Evolutionary conservation across 345 rosid species (phyloP).

Genomic region (Pugionium cornutum): DNA sequence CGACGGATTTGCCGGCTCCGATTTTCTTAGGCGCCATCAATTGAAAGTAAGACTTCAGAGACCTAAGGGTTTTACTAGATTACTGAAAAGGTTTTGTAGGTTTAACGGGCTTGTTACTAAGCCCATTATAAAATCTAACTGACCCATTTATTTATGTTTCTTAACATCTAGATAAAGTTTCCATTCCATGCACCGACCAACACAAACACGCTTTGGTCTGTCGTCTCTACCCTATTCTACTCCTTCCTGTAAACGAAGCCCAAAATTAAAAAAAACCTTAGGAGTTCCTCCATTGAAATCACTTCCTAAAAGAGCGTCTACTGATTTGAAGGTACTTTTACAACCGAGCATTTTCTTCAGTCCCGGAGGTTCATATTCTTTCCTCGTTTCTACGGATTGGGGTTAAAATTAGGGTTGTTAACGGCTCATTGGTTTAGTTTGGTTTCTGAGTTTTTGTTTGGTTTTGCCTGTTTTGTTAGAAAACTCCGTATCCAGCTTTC

Average conservation of each 20-base stretch:
- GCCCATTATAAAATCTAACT: not conserved
- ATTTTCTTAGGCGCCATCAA: constrained; percentile 48
- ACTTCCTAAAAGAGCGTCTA: no score
- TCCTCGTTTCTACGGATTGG: constrained; percentile 14
- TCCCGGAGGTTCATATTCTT: constrained; percentile 26
- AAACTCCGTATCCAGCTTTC: not conserved
- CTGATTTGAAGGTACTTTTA: not conserved
- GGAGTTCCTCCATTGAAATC: no score
- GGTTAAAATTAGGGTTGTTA: constrained; percentile 23
- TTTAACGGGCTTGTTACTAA: not conserved
- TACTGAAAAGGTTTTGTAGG: not conserved
- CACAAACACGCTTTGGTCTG: constrained; percentile 1
- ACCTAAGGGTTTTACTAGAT: not conserved
- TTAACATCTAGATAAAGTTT: constrained; percentile 4
- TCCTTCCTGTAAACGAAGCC: no score
- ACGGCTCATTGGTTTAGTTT: not conserved
- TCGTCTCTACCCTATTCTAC: no score
- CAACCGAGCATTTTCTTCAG: constrained; percentile 22
- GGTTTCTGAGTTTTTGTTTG: constrained; percentile 1
- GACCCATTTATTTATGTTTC: constrained; percentile 4
- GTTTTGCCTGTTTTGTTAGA: not conserved
- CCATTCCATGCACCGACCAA: constrained; percentile 12
- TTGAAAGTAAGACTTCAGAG: no score
- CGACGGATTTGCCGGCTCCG: constrained; percentile 45
- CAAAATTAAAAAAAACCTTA: no score